phyloP scores from a whole-genome alignment of 2,329 filamentous ascomycete genomes.

The Colletotrichum australisinense region DNA sequence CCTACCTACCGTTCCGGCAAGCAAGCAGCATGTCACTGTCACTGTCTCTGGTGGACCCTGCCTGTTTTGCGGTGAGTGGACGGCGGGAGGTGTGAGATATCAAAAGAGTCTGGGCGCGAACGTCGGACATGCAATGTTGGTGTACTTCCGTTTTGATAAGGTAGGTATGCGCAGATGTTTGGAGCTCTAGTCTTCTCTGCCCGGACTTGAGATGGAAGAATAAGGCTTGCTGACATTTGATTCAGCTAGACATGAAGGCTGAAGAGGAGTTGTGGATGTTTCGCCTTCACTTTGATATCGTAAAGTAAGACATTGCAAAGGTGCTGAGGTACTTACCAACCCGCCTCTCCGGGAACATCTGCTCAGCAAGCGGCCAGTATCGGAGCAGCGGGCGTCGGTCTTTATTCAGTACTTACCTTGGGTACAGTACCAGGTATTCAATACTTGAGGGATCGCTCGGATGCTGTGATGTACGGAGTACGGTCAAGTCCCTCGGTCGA shows the following conservation, averaged over 20 bases:
- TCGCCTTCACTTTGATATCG: neutral
- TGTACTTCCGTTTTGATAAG: neutral
- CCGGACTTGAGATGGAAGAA: neutral
- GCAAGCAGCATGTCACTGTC: neutral
- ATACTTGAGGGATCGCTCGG: slow-evolving; percentile 16
- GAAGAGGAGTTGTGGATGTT: neutral
- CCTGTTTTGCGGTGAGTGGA: slow-evolving; percentile 25
- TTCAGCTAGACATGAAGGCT: neutral
- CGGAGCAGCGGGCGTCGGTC: slow-evolving; percentile 1
- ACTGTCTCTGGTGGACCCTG: neutral
- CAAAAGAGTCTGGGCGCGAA: slow-evolving; percentile 8
- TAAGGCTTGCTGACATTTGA: neutral
- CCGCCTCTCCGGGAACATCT: neutral
- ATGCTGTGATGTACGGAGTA: neutral
- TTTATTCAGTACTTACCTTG: neutral
- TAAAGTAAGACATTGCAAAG: neutral
- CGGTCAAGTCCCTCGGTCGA: neutral
- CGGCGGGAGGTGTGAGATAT: slow-evolving; percentile 4
- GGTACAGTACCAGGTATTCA: too few species aligned
- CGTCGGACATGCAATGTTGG: neutral
- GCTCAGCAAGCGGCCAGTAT: neutral
- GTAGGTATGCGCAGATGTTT: neutral
- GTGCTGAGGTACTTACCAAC: neutral
- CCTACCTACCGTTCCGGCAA: neutral
- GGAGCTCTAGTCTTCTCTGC: neutral